These are phyloP conservation scores for Boechera retrofracta DNA, from an alignment of 345 rosid species.

Conservation along the genomic window DNA sequence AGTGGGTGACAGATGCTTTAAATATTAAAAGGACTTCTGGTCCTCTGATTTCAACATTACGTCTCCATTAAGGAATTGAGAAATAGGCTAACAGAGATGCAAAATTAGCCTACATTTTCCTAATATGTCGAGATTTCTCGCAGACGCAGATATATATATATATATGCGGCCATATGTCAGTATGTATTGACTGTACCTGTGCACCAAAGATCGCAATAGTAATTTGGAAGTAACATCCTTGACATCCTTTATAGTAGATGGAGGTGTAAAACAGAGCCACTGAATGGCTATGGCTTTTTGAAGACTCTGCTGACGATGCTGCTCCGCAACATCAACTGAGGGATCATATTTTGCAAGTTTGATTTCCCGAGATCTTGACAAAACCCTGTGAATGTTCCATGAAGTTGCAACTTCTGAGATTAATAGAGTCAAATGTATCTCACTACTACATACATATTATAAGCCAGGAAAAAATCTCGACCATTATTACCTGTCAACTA, in stretches of 20 bases:
- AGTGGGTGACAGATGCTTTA: background rate
- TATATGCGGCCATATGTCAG: constrained; percentile 4
- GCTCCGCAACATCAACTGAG: constrained; percentile 85
- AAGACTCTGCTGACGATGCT: constrained; percentile 91
- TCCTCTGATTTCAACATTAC: constrained; percentile 2
- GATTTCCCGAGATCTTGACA: constrained; percentile 88
- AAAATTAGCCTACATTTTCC: constrained; percentile 12
- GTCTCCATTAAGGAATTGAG: constrained; percentile 9
- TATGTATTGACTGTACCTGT: constrained; percentile 60
- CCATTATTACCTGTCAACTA: constrained; percentile 77
- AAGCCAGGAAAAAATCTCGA: constrained; percentile 27
- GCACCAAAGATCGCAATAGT: constrained; percentile 76
- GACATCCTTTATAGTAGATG: constrained; percentile 75
- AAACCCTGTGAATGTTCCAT: constrained; percentile 61
- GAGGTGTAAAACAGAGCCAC: constrained; percentile 99
- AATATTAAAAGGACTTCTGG: background rate
- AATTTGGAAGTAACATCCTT: constrained; percentile 72
- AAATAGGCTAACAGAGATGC: constrained; percentile 11
- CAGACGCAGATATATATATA: background rate
- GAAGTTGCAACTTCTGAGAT: constrained; percentile 34
- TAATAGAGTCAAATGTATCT: constrained; percentile 24
- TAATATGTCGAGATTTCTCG: constrained; percentile 9
- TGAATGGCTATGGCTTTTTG: constrained; percentile 92
- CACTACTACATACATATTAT: constrained; percentile 14
- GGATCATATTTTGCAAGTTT: constrained; percentile 76